These are phyloP conservation scores for Cladosporium austrohemisphaericum DNA, from an alignment of 2,329 filamentous ascomycete genomes.

Conservation along the genomic window DNA sequence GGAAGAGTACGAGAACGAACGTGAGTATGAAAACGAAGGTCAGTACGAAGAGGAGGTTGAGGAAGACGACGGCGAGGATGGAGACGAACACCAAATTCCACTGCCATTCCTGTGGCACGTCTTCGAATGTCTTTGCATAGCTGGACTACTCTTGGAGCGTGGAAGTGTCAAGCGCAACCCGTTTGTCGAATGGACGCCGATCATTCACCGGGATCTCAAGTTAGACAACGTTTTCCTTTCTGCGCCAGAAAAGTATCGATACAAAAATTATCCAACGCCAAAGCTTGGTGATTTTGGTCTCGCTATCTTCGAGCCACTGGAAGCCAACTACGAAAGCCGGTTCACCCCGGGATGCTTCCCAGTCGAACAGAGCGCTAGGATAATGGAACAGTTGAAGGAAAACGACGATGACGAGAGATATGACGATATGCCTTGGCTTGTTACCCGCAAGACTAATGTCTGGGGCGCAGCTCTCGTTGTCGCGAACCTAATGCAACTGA, in stretches of 20 bases:
- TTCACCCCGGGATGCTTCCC: no score
- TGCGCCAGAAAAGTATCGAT: neutral
- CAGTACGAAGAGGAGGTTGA: no score
- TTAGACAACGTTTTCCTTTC: constrained; percentile 15
- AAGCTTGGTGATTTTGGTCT: constrained; percentile 19
- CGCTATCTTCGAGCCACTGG: neutral
- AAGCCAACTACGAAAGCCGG: neutral
- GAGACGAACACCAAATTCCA: neutral
- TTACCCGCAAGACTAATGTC: neutral
- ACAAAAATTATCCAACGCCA: constrained; percentile 13
- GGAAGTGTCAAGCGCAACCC: constrained; percentile 6
- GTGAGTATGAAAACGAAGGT: no score
- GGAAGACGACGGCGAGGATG: no score
- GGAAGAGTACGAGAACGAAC: no score
- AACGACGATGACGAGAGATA: no score
- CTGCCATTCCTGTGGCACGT: constrained; percentile 20
- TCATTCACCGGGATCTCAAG: constrained; percentile 21
- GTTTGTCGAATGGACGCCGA: constrained; percentile 12
- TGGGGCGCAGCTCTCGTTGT: neutral
- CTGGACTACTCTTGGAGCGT: constrained; percentile 18
- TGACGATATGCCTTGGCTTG: neutral
- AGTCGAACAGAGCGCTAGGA: no score
- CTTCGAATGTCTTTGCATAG: constrained; percentile 17
- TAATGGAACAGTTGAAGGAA: no score
- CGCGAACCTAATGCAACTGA: neutral